These are phyloP conservation scores for Mycena crocata DNA, from an alignment of 768 basidiomycete genomes.

Conservation along the genomic window DNA sequence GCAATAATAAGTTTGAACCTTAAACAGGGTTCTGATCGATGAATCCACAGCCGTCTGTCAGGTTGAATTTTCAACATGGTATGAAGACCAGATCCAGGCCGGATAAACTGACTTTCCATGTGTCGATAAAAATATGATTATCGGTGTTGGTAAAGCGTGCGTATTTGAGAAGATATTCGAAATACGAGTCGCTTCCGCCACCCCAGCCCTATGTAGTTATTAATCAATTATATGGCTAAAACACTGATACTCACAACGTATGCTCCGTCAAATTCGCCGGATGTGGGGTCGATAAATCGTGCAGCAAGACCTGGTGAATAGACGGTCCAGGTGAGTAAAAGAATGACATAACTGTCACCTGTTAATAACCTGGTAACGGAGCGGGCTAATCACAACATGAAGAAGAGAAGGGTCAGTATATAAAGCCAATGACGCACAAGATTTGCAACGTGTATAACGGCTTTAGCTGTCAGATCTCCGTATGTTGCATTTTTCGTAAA, in stretches of 20 bases:
- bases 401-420: too few species aligned
- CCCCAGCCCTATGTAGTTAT: conserved; percentile 57
- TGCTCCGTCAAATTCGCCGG: conserved; percentile 60
- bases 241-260: conserved; percentile 51
- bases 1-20: conserved; percentile 48
- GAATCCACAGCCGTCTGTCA: conserved; percentile 72
- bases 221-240: not conserved
- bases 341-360: too few species aligned
- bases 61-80: not conserved
- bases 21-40: conserved; percentile 68
- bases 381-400: not conserved
- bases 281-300: conserved; percentile 66
- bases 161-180: conserved; percentile 82
- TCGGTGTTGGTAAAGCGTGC: conserved; percentile 75
- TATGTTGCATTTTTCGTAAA: conserved; percentile 74
- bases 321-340: not conserved
- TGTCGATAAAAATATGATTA: conserved; percentile 69
- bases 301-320: conserved; percentile 62
- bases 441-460: conserved; percentile 63
- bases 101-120: conserved; percentile 54
- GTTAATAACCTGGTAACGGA: too few species aligned
- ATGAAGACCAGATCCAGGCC: not conserved
- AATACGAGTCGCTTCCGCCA: conserved; percentile 80
- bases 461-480: conserved; percentile 60
- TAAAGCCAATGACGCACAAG: conserved; percentile 43